These are phyloP conservation scores for Ustilago hordei DNA, from an alignment of 1,284 basidiomycete genomes.

Conservation along the genomic window DNA sequence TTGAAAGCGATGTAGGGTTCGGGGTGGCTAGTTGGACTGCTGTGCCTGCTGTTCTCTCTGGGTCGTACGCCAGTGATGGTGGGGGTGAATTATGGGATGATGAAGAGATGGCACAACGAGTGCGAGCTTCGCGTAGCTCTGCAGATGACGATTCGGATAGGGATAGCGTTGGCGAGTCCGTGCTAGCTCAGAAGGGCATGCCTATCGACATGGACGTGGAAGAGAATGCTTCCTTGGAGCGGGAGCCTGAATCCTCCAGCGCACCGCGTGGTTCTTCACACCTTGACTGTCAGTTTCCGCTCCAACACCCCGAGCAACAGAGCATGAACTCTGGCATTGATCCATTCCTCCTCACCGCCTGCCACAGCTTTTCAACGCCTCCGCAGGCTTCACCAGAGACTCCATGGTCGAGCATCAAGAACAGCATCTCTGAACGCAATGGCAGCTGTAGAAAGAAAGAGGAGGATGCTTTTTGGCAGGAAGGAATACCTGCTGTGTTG, in stretches of 20 bases:
- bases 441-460: neutral
- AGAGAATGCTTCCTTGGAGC: constrained; percentile 8
- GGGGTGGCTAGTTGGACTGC: neutral
- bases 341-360: constrained; percentile 26
- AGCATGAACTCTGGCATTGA: constrained; percentile 2
- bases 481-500: constrained; percentile 24
- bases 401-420: neutral
- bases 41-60: neutral
- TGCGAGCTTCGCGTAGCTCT: neutral
- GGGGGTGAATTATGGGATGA: neutral
- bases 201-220: constrained; percentile 1
- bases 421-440: neutral
- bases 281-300: neutral
- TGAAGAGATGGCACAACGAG: neutral
- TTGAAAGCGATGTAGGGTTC: neutral
- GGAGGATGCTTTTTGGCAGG: constrained; percentile 11
- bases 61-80: neutral
- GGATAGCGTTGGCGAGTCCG: neutral
- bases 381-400: neutral
- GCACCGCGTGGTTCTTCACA: neutral
- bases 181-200: neutral
- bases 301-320: constrained; percentile 1
- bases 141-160: neutral
- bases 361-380: constrained; percentile 1
- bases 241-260: constrained; percentile 23